phyloP scores from a whole-genome alignment of 2,329 filamentous ascomycete genomes.

The Sporothrix protearum region DNA sequence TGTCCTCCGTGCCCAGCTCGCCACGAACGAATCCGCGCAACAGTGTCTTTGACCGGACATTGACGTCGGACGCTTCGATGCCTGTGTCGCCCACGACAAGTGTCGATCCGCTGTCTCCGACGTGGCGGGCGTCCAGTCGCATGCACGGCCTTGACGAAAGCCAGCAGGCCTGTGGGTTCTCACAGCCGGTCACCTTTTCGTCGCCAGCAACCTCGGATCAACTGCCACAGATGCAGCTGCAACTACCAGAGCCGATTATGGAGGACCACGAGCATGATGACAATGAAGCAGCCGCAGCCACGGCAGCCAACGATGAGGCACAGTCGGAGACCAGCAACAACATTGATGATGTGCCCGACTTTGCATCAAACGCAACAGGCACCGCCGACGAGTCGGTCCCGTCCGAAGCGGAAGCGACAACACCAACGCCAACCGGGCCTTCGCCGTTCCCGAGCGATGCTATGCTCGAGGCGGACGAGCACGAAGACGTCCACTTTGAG shows the following conservation, averaged over 20 bases:
- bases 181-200: not conserved
- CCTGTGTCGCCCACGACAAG: conserved; percentile 81
- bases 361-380: not conserved
- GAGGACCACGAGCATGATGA: conserved; percentile 22
- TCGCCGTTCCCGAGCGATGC: conserved; percentile 9
- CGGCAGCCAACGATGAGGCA: no score
- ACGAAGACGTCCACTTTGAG: conserved; percentile 5
- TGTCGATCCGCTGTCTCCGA: conserved; percentile 62
- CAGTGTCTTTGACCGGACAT: conserved; percentile 70
- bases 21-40: conserved; percentile 70
- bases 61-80: conserved; percentile 64
- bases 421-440: conserved; percentile 21
- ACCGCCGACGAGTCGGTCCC: not conserved
- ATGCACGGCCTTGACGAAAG: conserved; percentile 42
- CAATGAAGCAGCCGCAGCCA: not conserved
- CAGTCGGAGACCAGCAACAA: not conserved
- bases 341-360: conserved; percentile 12
- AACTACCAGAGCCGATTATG: conserved; percentile 17
- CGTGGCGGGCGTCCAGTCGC: conserved; percentile 50
- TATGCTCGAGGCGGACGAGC: not conserved
- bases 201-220: not conserved
- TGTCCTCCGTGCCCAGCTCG: conserved; percentile 76
- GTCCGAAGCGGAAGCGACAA: conserved; percentile 18
- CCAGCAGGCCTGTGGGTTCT: not conserved
- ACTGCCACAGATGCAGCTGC: not conserved